Percentiles rank a stretch among this genome's conserved stretches.
These are phyloP conservation scores for Kodamaea fukazawae DNA, from an alignment of 805 yeast species.

Conservation along the genomic window DNA sequence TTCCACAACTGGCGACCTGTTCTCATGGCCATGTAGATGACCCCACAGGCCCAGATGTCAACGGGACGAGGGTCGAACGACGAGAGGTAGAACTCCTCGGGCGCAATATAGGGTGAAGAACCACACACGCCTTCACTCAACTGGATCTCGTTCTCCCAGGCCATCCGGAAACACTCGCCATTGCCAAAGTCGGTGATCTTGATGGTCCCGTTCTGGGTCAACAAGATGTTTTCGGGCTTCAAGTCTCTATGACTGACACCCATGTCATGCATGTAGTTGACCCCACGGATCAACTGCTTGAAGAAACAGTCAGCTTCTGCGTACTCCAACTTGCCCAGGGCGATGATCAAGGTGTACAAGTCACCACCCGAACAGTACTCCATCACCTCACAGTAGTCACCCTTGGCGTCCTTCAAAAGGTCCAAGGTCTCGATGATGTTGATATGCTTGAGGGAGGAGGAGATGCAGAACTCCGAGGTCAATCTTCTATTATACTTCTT, in stretches of 20 bases:
- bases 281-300: conserved; percentile 81
- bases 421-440: conserved; percentile 79
- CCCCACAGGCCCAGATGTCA: conserved; percentile 93
- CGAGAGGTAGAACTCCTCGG: conserved; percentile 67
- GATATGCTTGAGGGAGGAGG: conserved; percentile 71
- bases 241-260: conserved; percentile 89
- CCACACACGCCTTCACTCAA: conserved; percentile 78
- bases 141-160: conserved; percentile 75
- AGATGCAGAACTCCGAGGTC: conserved; percentile 80
- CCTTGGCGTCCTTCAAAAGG: conserved; percentile 74
- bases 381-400: conserved; percentile 83
- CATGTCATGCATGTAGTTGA: conserved; percentile 82
- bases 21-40: conserved; percentile 89
- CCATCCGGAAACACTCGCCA: conserved; percentile 78
- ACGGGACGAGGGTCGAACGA: conserved; percentile 80
- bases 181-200: conserved; percentile 90
- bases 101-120: conserved; percentile 86
- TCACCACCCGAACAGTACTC: conserved; percentile 84
- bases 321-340: conserved; percentile 75
- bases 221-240: conserved; percentile 79
- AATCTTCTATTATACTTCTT: conserved; percentile 68
- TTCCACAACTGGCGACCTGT: conserved; percentile 95
- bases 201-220: conserved; percentile 68
- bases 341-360: conserved; percentile 67
- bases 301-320: conserved; percentile 88